Percentiles rank a stretch among this genome's conserved stretches.
These are phyloP conservation scores for Eragrostis nindensis DNA, from an alignment of 176 grass and related monocot species.

Conservation along the genomic window DNA sequence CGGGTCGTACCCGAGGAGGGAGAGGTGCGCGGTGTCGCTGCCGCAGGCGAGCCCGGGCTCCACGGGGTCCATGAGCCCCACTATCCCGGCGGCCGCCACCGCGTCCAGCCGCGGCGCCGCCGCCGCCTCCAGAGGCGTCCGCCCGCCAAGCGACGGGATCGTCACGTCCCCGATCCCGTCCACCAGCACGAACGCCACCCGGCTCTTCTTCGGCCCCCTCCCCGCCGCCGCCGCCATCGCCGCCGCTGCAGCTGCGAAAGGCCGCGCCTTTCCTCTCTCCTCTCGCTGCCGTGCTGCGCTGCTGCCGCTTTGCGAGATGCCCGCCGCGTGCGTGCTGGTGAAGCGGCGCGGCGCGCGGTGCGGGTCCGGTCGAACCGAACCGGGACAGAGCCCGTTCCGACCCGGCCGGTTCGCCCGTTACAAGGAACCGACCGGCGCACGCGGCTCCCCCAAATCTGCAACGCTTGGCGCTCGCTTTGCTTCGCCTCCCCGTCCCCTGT, in stretches of 20 bases:
- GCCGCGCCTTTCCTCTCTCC: not conserved
- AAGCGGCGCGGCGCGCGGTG: constrained; percentile 6
- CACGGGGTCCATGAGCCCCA: constrained; percentile 93
- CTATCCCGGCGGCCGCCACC: constrained; percentile 72
- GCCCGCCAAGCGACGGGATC: constrained; percentile 53
- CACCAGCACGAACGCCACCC: constrained; percentile 79
- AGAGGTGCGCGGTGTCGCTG: constrained; percentile 95
- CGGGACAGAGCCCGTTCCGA: not conserved
- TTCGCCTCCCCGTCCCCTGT: not conserved
- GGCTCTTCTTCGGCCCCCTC: constrained; percentile 37
- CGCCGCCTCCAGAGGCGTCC: constrained; percentile 62
- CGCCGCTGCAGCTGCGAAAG: not conserved
- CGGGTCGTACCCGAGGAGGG: constrained; percentile 83
- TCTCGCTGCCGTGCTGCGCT: not conserved
- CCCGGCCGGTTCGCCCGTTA: constrained; percentile 27
- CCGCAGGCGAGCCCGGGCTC: constrained; percentile 86
- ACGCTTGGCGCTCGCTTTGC: constrained; percentile 59
- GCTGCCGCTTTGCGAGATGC: not conserved
- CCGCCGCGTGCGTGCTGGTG: constrained; percentile 26
- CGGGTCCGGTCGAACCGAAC: not conserved
- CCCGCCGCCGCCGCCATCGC: constrained; percentile 22
- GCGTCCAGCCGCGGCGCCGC: constrained; percentile 60
- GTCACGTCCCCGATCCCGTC: constrained; percentile 84
- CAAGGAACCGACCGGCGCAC: constrained; percentile 13
- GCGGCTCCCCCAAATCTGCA: constrained; percentile 52